Conservation (phyloP, 2,329 filamentous ascomycete species). For the Xylariaceae sp. region DNA sequence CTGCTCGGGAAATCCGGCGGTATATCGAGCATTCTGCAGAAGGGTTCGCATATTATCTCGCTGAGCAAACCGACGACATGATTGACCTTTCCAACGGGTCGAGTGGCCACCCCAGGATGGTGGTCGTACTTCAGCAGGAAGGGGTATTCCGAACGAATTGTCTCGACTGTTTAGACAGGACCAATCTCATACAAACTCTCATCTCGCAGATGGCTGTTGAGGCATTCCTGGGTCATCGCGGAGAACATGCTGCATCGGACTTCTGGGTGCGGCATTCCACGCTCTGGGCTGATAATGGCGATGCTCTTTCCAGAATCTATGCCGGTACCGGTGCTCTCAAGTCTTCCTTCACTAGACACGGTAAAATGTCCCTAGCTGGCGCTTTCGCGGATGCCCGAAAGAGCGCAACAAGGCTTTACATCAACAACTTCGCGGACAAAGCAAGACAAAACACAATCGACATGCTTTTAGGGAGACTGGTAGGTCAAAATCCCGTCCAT, state of each 20-base stretch:
- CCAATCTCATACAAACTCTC: conserved; percentile 93
- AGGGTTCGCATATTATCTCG: conserved; percentile 89
- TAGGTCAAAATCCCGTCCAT: conserved; percentile 81
- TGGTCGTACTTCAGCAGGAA: conserved; percentile 84
- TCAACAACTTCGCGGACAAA: conserved; percentile 97
- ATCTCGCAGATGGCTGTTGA: conserved; percentile 93
- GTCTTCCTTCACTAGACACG: conserved; percentile 89
- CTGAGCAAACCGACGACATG: conserved; percentile 68
- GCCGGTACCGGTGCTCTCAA: conserved; percentile 95
- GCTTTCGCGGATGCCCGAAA: conserved; percentile 95
- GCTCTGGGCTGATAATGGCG: conserved; percentile 96
- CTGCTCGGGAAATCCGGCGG: conserved; percentile 79
- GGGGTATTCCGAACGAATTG: conserved; percentile 97
- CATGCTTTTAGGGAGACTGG: conserved; percentile 81
- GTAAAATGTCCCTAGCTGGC: conserved; percentile 94
- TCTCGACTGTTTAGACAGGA: conserved; percentile 92
- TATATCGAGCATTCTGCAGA: conserved; percentile 80
- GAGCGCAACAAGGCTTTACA: conserved; percentile 89
- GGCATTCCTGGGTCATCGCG: conserved; percentile 75
- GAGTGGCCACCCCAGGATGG: conserved; percentile 49
- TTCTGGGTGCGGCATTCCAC: conserved; percentile 93
- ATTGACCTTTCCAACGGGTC: conserved; percentile 42
- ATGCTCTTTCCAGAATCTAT: conserved; percentile 92
- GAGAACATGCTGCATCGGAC: conserved; percentile 70
- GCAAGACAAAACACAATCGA: conserved; percentile 93